Base-by-base conservation (phyloP, 495 filamentous ascomycete species). In the Acidiella bohemica region DNA sequence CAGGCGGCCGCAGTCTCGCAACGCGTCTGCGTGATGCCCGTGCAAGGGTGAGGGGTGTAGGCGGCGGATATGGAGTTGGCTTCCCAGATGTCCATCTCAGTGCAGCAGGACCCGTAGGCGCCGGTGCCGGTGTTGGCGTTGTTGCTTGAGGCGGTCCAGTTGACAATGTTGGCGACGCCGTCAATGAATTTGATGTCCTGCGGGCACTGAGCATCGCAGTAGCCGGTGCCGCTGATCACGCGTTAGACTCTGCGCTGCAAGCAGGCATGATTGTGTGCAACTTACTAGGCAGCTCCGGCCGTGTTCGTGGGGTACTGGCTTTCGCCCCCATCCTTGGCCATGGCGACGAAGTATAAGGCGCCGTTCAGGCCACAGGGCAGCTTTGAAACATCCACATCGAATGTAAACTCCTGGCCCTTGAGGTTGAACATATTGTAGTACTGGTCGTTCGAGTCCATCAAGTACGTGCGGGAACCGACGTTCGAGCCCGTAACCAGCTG, bases 151-250 rank as follows among this genome's bases (percentile, higher is more conserved):
- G 48, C 32, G 11, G 38, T 47, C 48, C 43, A 50, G 27, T 32
- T 32, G 12, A 13, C 38, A 21, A 45, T 46, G 39, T 60, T 60
- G 26, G 55, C 57, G 53, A 57, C 54, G 20, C 75, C 75, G 47
- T 76, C 74, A 40, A 76, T 67, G 53, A 70, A 80, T 10, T 70
- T 59, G 14, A 56, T 54, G 13, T 61, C 58, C 27, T 54, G 50
- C 1, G 62, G 67, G 56, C 78, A 81, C 49, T 81, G 76, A 5
- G 74, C 68, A 51, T 81, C 77, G 53, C 78, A 83, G 61, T 83
- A 81, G 0, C 76, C 77, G 21, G 75, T 75, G 11, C 76, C 77
- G 20, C n/a, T n/a, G n/a, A n/a, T n/a, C n/a, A n/a, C n/a, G n/a
- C n/a, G n/a, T n/a, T n/a, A n/a, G n/a, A n/a, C n/a, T n/a, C n/a